Conservation (phyloP, 1,139 yeast species). For the Yamadazyma spencermartinsiae region DNA sequence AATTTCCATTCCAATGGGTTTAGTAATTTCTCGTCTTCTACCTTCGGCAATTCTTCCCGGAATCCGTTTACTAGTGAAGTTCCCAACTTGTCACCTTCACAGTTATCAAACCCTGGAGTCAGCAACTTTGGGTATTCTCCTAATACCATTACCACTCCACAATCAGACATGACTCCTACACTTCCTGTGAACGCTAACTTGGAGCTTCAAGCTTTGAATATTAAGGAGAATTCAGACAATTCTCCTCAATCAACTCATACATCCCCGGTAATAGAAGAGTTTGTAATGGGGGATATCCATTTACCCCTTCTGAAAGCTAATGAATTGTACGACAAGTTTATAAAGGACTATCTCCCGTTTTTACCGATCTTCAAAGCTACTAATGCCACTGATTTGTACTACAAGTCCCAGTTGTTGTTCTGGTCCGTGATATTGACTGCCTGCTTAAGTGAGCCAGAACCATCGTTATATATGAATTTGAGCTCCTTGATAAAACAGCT, state of each 20-base stretch:
- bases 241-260: conserved; percentile 20
- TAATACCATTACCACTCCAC: not conserved
- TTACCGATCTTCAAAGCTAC: conserved; percentile 76
- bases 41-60: not conserved
- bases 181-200: not conserved
- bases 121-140: not conserved
- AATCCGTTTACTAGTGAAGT: no score
- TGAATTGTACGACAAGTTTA: conserved; percentile 68
- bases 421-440: conserved; percentile 93
- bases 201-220: no score
- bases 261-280: conserved; percentile 42
- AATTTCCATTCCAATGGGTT: conserved; percentile 11
- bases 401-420: conserved; percentile 79
- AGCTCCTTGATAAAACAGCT: conserved; percentile 80
- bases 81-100: conserved; percentile 5
- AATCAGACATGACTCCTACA: not conserved
- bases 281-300: conserved; percentile 71
- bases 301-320: conserved; percentile 68
- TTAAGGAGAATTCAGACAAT: conserved; percentile 20
- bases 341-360: conserved; percentile 67
- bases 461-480: conserved; percentile 72
- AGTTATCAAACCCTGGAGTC: not conserved
- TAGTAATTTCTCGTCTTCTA: not conserved
- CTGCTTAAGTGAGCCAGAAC: conserved; percentile 83
- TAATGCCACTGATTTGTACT: conserved; percentile 74